Base-by-base conservation (phyloP, 169 alveolate genomes). In the Theileria parva region DNA sequence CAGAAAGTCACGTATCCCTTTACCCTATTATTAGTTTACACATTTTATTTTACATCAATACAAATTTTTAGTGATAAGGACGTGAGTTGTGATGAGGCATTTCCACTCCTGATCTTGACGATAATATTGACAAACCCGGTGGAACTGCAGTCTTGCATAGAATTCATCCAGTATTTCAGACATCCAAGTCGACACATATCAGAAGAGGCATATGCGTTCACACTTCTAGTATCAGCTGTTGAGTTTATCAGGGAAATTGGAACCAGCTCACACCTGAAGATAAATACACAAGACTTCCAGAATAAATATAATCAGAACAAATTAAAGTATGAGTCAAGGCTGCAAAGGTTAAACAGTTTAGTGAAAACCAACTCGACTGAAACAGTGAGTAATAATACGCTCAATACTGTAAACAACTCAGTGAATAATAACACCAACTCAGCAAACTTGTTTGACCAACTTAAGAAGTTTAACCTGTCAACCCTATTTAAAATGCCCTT, bases 171-270 rank as follows among this genome's bases (percentile, higher is more conserved):
- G 68, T 72, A 84, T 69, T 94, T 94, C 71, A 75, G 97, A 34
- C 94, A 92, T 77, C 94, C 97, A 32, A 72, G 74, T 32, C 86
- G 91, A 25, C 88, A 88, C 74, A 80, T 89, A 6, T 86, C 95
- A 0, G 96, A 94, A 66, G 97, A 94, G 74, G 93, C 94, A 17
- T 94, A 94, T 77, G 94, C 92, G 19, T 91, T 92, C 69, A 94
- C 97, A 0, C 94, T 88, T 32, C 76, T 92, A 55, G 89, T 88
- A 39, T 91, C 96, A 39, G 97, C 96, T 23, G 91, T 93, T 15
- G 94, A 89, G 80, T 89, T 81, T 78, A 86, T 86, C 32, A 84
- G 77, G 55, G 25, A 64, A 13, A 73, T 80, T 13, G 88, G 88
- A 21, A 61, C 72, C 19, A 71, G 79, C 1, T 23, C 83, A 1